A percentile compares a stretch with the other conserved stretches of the same genome.
Evolutionary conservation across 768 basidiomycete species (phyloP).

Genomic region (Tylopilus balloui): DNA sequence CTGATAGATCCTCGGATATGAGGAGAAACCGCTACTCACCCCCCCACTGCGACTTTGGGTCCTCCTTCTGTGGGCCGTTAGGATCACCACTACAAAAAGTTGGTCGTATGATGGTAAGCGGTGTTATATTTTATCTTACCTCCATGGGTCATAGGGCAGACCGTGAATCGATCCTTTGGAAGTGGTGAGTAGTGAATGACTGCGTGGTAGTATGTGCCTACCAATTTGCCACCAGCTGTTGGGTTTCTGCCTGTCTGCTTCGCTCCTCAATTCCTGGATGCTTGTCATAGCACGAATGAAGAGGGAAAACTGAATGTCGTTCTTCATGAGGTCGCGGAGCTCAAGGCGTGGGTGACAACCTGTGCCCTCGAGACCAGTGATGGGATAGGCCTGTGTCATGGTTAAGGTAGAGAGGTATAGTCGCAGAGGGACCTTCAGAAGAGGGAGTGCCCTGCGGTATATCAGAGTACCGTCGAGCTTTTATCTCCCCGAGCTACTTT

Average conservation of each 20-base stretch:
- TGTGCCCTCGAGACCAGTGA: conserved; percentile 1
- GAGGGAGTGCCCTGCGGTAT: not conserved
- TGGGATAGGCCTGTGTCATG: conserved; percentile 12
- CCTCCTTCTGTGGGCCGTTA: conserved; percentile 4
- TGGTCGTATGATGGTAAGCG: not conserved
- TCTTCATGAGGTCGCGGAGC: conserved; percentile 11
- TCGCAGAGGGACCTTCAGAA: not conserved
- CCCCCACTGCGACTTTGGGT: conserved; percentile 3
- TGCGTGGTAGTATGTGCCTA: not conserved
- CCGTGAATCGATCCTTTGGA: conserved; percentile 14
- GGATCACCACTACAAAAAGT: conserved; percentile 15
- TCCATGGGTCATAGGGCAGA: conserved; percentile 13
- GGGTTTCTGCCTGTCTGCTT: not conserved
- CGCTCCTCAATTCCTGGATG: conserved; percentile 2
- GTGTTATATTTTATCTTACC: not conserved
- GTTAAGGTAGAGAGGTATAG: not conserved
- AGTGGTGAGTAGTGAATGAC: not conserved
- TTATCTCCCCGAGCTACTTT: not conserved
- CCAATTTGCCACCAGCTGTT: conserved; percentile 22
- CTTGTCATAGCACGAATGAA: conserved; percentile 15
- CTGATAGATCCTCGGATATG: not conserved
- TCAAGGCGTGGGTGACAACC: conserved; percentile 15
- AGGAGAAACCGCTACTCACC: not conserved
- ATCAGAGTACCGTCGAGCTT: not conserved
- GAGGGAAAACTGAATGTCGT: conserved; percentile 14